Percentiles rank a stretch among this genome's conserved stretches.
phyloP scores from a whole-genome alignment of 208 protist genomes.

The Trypanosoma boissoni region DNA sequence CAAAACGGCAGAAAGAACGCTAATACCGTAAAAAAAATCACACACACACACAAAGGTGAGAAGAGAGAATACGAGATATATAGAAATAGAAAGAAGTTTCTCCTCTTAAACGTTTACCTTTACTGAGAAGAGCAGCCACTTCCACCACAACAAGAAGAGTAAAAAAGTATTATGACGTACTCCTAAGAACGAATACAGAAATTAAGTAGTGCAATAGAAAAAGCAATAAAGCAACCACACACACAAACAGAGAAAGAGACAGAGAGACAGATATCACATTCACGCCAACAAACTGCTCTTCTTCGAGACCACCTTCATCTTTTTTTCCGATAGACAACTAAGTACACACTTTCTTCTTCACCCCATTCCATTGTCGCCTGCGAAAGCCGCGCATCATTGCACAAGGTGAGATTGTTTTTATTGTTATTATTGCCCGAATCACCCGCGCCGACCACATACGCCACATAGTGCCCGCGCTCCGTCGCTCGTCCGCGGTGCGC shows the following conservation, averaged over 20 bases:
- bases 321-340: slow-evolving; percentile 68
- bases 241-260: too few species aligned
- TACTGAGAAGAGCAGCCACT: too few species aligned
- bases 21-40: slow-evolving; percentile 3
- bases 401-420: slow-evolving; percentile 38
- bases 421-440: not conserved
- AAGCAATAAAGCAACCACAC: slow-evolving; percentile 1
- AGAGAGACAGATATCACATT: too few species aligned
- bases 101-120: too few species aligned
- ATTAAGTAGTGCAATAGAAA: slow-evolving; percentile 9
- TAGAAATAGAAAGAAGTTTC: slow-evolving; percentile 3
- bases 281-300: too few species aligned
- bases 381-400: slow-evolving; percentile 64
- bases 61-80: slow-evolving; percentile 2
- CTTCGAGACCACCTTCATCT: not conserved
- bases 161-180: too few species aligned
- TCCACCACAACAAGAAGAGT: too few species aligned
- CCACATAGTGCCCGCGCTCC: slow-evolving; percentile 75
- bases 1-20: slow-evolving; percentile 17
- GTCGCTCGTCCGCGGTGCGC: slow-evolving; percentile 55
- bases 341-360: slow-evolving; percentile 68
- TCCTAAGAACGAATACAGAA: too few species aligned
- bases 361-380: slow-evolving; percentile 18
- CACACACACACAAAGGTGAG: not conserved
- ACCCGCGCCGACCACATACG: slow-evolving; percentile 35